Percentiles rank a stretch among this genome's conserved stretches.
Conservation (phyloP, 2,329 filamentous ascomycete genomes). For the Colletotrichum tabaci region DNA sequence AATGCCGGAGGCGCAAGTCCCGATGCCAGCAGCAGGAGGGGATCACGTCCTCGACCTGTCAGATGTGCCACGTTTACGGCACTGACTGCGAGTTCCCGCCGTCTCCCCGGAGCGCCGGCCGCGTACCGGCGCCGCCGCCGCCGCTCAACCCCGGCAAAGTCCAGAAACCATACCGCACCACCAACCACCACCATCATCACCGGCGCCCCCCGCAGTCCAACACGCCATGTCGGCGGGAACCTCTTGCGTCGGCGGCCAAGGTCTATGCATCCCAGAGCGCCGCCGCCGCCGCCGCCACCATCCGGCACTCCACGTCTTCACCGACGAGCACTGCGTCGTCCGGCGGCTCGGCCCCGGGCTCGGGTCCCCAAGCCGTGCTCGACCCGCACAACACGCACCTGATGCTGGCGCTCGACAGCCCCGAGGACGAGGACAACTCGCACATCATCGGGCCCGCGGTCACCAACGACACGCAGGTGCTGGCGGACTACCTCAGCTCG, state of each 20-base stretch:
- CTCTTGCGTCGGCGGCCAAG: conserved; percentile 19
- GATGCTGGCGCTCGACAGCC: conserved; percentile 45
- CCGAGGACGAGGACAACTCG: conserved; percentile 58
- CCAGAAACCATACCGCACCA: conserved; percentile 29
- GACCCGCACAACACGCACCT: conserved; percentile 44
- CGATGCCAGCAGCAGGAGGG: conserved; percentile 70
- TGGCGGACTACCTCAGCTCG: conserved; percentile 69
- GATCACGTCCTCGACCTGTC: conserved; percentile 64
- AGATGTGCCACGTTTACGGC: conserved; percentile 71
- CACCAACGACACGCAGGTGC: conserved; percentile 72
- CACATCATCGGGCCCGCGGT: conserved; percentile 74
- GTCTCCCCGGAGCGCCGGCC: conserved; percentile 34
- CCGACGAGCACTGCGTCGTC: conserved; percentile 26
- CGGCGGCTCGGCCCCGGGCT: background rate
- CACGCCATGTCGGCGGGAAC: conserved; percentile 30
- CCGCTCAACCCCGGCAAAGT: conserved; percentile 40
- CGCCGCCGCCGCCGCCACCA: background rate
- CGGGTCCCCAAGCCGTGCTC: conserved; percentile 26
- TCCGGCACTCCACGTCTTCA: conserved; percentile 20
- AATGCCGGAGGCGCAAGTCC: conserved; percentile 73
- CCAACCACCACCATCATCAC: too few relatives aligned
- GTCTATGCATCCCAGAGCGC: conserved; percentile 12
- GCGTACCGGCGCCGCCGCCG: background rate
- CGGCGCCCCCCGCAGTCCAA: conserved; percentile 13
- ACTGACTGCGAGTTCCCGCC: conserved; percentile 69